Evolutionary conservation across 345 rosid species (phyloP), one percentile per base, ranked within the genome.

Genomic region (Eutrema japonicum): DNA sequence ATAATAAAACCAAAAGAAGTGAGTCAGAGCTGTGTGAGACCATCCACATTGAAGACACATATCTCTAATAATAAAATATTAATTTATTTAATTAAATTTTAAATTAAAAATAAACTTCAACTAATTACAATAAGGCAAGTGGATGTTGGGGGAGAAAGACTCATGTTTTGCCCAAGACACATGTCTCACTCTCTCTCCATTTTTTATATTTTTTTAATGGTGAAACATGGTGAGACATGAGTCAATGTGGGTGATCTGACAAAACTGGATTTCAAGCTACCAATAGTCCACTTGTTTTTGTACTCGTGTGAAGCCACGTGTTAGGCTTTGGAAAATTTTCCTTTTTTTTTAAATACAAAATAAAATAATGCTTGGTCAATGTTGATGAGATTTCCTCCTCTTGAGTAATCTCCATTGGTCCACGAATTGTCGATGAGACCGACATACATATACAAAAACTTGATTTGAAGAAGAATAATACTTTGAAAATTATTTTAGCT

Each of bases 1-100:
- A 33, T 46, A 30, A 69, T 47, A 18, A 47, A 36, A 56, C 50
- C 49, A 38, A 65, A 47, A 66, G 0, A 67, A 45, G 40, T 40
- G 73, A 51, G 32, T 68, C 32, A 42, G 54, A 22, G 64, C 64
- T 74, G 78, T 75, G 74, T 75, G n/a, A n/a, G n/a, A n/a, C n/a
- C n/a, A n/a, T n/a, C n/a, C n/a, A n/a, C n/a, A n/a, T n/a, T n/a
- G n/a, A n/a, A n/a, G n/a, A n/a, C n/a, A n/a, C n/a, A n/a, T n/a
- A n/a, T n/a, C n/a, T n/a, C n/a, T n/a, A n/a, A n/a, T n/a, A n/a
- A n/a, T n/a, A n/a, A n/a, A n/a, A n/a, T n/a, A n/a, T n/a, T n/a
- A n/a, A n/a, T n/a, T n/a, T n/a, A n/a, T n/a, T n/a, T n/a, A n/a
- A n/a, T n/a, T n/a, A n/a, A n/a, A n/a, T n/a, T n/a, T n/a, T n/a